Base-by-base conservation (phyloP, 1,284 basidiomycete species). In the Rhizoctonia solani region DNA sequence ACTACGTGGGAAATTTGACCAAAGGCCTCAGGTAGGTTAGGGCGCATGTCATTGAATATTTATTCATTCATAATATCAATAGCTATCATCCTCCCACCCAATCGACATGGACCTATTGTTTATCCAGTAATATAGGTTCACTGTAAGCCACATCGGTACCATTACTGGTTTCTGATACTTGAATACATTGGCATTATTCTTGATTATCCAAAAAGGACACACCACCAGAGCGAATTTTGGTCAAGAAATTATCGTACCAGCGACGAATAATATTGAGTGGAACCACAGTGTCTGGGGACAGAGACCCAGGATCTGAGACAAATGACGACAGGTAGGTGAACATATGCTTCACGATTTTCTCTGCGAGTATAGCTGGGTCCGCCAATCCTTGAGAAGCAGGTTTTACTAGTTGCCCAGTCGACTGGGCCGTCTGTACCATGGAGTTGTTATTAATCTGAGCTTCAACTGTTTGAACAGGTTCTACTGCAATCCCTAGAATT, bases 291-390 rank as follows among this genome's bases (percentile, higher is more conserved):
- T 92, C 86, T 0, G 86, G 84, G 2, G 83, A 81, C 41, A 86
- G 68, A 42, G 79, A 75, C 6, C 80, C 83, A 55, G 74, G 72
- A 29, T 77, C 76, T 2, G 83, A 79, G 5, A 81, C 83, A 74
- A 95, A 96, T 1, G 91, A 87, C 42, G 89, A 86, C 3, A 95
- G 74, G 74, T 92, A 95, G 74, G 93, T 93, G 80, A 94, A 87
- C 49, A 95, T 79, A 76, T 95, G 84, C 72, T 85, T 87, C 27
- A 87, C 86, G 61, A 92, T 83, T 37, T 82, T 79, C 75, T 91
- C 87, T 1, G 89, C 89, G 25, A 86, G 71, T 4, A 75, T 66
- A 27, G 75, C 77, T 5, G 79, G 75, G 68, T 84, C 81, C 9
- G 71, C 21, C 8, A 66, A 53, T 29, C 44, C 41, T 25, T 49